These are phyloP conservation scores for Sporothrix sp. DNA, from an alignment of 2,329 filamentous ascomycete species.

Conservation along the genomic window DNA sequence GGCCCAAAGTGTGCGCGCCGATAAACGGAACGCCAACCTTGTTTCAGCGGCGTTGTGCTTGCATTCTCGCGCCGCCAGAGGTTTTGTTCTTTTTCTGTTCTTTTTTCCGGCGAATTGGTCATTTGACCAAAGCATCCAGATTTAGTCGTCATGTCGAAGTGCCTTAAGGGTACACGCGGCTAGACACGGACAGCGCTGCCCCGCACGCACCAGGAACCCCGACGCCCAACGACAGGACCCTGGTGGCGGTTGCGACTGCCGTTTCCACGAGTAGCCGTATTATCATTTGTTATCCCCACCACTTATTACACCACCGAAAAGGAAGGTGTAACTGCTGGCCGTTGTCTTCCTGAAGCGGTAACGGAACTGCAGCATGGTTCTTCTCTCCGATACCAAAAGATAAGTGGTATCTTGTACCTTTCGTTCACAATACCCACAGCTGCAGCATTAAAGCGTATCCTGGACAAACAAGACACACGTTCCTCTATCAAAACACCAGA, in stretches of 20 bases:
- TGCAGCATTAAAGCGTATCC: not conserved
- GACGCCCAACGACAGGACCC: slow-evolving; percentile 1
- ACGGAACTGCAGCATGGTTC: too few relatives aligned
- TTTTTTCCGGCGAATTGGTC: not conserved
- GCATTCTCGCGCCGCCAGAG: too few relatives aligned
- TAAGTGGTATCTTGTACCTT: too few relatives aligned
- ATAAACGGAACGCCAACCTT: not conserved
- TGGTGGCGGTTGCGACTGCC: slow-evolving; percentile 9
- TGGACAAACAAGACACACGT: not conserved
- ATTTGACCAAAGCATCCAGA: not conserved
- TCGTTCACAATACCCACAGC: too few relatives aligned
- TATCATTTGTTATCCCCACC: not conserved
- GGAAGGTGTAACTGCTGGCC: not conserved
- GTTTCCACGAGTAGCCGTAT: slow-evolving; percentile 1
- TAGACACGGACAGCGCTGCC: slow-evolving; percentile 5
- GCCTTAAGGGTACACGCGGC: slow-evolving; percentile 9
- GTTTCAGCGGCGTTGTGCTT: too few relatives aligned
- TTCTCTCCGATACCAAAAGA: too few relatives aligned
- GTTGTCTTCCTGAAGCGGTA: not conserved
- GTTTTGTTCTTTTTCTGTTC: too few relatives aligned
- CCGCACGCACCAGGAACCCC: not conserved
- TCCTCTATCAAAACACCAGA: not conserved
- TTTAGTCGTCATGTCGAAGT: not conserved
- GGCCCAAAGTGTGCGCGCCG: too few relatives aligned
- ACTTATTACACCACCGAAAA: slow-evolving; percentile 4